Percentiles rank a stretch among this genome's conserved stretches.
Evolutionary conservation across 345 rosid species (phyloP).

Genomic region (Eucalyptus pauciflora): DNA sequence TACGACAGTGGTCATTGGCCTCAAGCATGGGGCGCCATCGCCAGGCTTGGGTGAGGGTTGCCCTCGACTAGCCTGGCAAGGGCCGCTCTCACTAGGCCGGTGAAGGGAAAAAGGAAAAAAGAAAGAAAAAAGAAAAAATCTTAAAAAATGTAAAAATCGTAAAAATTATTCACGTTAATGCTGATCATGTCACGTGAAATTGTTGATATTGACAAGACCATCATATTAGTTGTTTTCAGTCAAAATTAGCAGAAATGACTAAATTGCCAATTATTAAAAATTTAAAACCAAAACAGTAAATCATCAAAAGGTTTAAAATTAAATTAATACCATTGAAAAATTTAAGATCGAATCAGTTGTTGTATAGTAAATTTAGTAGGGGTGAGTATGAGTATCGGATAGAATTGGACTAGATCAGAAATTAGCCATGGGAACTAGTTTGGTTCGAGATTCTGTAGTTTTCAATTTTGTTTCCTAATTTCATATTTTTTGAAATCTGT

Average conservation of each 20-base stretch:
- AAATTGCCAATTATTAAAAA: too few relatives aligned
- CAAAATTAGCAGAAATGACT: rapidly evolving
- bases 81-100: too few relatives aligned
- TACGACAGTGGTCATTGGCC: background rate
- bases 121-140: rapidly evolving
- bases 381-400: background rate
- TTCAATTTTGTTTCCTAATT: background rate
- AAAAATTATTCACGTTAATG: rapidly evolving
- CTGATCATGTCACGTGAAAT: rapidly evolving
- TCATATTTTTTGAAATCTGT: too few relatives aligned
- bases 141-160: too few relatives aligned
- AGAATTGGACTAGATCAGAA: rapidly evolving
- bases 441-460: rapidly evolving
- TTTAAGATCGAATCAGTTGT: rapidly evolving
- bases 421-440: rapidly evolving
- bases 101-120: background rate
- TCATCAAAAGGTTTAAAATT: too few relatives aligned
- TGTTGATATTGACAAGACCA: rapidly evolving
- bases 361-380: too few relatives aligned
- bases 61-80: background rate
- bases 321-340: too few relatives aligned
- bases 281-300: too few relatives aligned
- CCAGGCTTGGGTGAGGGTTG: too few relatives aligned
- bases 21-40: background rate
- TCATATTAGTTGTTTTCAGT: rapidly evolving